Base-by-base conservation (phyloP, 805 yeast species). In the Kuraishia piskuri region DNA sequence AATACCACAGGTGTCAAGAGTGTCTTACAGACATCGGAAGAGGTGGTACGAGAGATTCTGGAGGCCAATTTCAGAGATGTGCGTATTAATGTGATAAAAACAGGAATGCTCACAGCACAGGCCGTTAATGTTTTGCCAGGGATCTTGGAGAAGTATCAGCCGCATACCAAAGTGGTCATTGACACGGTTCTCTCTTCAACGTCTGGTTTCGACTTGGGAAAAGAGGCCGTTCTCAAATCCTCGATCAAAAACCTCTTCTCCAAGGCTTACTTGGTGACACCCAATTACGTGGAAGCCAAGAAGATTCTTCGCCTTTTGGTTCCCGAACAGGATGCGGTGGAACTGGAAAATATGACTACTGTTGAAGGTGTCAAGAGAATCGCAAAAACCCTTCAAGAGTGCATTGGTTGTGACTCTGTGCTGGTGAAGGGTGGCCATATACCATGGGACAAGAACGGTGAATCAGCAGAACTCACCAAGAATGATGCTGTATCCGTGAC, bases 161-260 rank as follows among this genome's bases (percentile, higher is more conserved):
- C 40, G 2, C 56, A 59, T 0, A 67, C 75, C 44, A 63, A 65
- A 2, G 54, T 88, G 31, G 83, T 89, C 1, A 73, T 90, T 45
- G 96, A 90, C 63, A 96, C 97, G 0, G 96, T 90, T 2, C 76
- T 90, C 77, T 83, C 86, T 10, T 82, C 94, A 4, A 88, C 96
- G 0, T 80, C 89, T 2, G 96, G 96, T 2, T 76, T 82, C 14
- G 59, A 70, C 2, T 70, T 90, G 40, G 75, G 80, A 47, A 76
- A 75, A 20, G 72, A 72, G 36, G 68, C 72, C 0, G 78, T 79
- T 1, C 66, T 83, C 59, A 64, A 66, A 9, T 64, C 66, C 19
- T 74, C 80, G 51, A 61, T 83, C 19, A 59, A 67, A 0, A 63
- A 63, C 22, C 60, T 86, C 40, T 65, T 83, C 25, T 77, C 76